Evolutionary conservation across 2,329 filamentous ascomycete species (phyloP), one percentile per base, ranked within the genome.

Genomic region (Monilinia vaccinii-corymbosi): DNA sequence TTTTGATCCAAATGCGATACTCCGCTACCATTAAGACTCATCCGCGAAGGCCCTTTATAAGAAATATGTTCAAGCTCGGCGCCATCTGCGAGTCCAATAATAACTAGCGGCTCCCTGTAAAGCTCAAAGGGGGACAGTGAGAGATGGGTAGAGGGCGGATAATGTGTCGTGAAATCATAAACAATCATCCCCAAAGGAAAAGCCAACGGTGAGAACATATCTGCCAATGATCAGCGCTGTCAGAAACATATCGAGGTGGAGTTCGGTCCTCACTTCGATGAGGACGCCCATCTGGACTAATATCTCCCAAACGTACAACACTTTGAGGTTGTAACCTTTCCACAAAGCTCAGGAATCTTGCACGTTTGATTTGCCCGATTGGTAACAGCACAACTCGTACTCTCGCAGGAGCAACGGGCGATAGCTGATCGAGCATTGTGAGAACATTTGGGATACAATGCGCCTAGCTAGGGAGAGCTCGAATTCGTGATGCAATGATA

Each of bases 131-230:
- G 92, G 42, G 88, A 88, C 45, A 96, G 76, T 23, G 89, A 82
- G 47, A 90, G 78, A 71, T 96, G 90, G 36, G 89, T 90, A 36
- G 85, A 81, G n/a, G 89, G 85, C 28, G 91, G 88, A 59, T 88
- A 79, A 69, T 91, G 87, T 62, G 89, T 91, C 61, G 88, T 86
- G 63, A 97, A 81, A 72, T 96, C 88, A 79, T 94, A 97, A 68
- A 97, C 81, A 63, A 97, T 87, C 69, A 86, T 85, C 62, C 93
- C 93, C 67, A 86, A 83, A 13, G 91, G 91, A 73, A 94, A 96
- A 16, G 88, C 89, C 69, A 94, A 78, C 45, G 93, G 93, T 61
- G 91, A 96, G 75, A 97, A 97, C 86, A 94, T 92, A 74, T 91
- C 91, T 96, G 73, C 57, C 62, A 58, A 64, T 49, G 14, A 57